Conservation (phyloP, 306 rosid genomes). For the Glycine latifolia region DNA sequence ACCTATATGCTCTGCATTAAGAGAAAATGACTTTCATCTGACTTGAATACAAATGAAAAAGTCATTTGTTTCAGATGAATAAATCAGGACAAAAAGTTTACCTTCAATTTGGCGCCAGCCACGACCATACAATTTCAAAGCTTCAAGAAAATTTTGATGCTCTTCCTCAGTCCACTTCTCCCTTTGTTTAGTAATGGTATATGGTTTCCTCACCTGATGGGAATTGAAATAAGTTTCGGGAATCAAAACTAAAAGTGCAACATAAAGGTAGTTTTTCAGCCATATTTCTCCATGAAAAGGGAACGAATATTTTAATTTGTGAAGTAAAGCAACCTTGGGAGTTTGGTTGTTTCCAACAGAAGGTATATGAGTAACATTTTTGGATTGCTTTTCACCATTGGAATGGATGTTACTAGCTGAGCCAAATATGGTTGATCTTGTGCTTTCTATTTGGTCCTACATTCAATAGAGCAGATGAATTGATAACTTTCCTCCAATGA, state of each 20-base stretch:
- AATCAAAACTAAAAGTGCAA: conserved; percentile 24
- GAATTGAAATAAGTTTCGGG: conserved; percentile 15
- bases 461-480: conserved; percentile 44
- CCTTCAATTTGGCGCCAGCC: conserved; percentile 99
- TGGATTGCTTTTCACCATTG: conserved; percentile 53
- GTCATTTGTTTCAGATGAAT: neutral
- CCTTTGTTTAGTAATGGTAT: conserved; percentile 91
- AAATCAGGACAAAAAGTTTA: conserved; percentile 42
- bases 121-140: conserved; percentile 93
- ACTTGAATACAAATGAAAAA: conserved; percentile 31
- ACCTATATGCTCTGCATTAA: conserved; percentile 92
- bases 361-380: conserved; percentile 46
- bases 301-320: neutral
- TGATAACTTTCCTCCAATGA: conserved; percentile 34
- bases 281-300: conserved; percentile 3
- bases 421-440: conserved; percentile 49
- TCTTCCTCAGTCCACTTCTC: conserved; percentile 98
- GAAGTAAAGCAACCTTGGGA: conserved; percentile 69
- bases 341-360: conserved; percentile 55
- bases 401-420: conserved; percentile 46
- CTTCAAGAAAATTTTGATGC: conserved; percentile 93
- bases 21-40: conserved; percentile 51
- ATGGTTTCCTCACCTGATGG: conserved; percentile 84
- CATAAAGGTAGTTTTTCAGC: neutral
- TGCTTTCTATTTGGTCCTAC: conserved; percentile 63